phyloP scores from a whole-genome alignment of 306 rosid genomes.

The Vicia villosa region DNA sequence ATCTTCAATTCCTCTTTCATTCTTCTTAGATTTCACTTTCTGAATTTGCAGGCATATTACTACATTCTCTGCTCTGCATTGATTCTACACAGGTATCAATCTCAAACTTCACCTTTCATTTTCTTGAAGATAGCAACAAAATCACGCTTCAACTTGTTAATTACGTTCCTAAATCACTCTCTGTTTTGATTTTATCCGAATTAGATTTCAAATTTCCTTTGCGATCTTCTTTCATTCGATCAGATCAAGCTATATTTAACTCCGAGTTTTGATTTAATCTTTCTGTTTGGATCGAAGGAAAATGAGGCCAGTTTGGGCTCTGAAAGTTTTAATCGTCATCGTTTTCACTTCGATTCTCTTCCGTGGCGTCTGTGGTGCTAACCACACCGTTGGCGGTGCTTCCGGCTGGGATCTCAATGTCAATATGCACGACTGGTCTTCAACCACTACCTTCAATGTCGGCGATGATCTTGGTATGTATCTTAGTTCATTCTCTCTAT shows the following conservation, averaged over 20 bases:
- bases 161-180: neutral
- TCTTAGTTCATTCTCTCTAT: neutral
- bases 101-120: constrained; percentile 6
- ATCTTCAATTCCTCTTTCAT: neutral
- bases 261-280: neutral
- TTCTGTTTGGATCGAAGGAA: constrained; percentile 27
- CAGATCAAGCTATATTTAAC: neutral
- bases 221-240: neutral
- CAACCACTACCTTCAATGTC: constrained; percentile 47
- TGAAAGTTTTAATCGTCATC: constrained; percentile 53
- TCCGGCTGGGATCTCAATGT: constrained; percentile 79
- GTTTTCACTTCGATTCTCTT: constrained; percentile 55
- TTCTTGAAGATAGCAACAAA: neutral
- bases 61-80: constrained; percentile 5
- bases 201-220: neutral
- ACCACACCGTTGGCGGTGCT: constrained; percentile 67
- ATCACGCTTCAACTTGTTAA: neutral
- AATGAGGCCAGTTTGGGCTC: constrained; percentile 61
- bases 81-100: neutral
- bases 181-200: neutral
- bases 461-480: constrained; percentile 68
- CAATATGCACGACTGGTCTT: constrained; percentile 59
- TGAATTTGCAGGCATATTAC: constrained; percentile 10
- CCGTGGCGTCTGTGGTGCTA: constrained; percentile 58
- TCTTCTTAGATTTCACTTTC: neutral